Base-by-base conservation (phyloP, 345 rosid species). In the Anacardium occidentale region DNA sequence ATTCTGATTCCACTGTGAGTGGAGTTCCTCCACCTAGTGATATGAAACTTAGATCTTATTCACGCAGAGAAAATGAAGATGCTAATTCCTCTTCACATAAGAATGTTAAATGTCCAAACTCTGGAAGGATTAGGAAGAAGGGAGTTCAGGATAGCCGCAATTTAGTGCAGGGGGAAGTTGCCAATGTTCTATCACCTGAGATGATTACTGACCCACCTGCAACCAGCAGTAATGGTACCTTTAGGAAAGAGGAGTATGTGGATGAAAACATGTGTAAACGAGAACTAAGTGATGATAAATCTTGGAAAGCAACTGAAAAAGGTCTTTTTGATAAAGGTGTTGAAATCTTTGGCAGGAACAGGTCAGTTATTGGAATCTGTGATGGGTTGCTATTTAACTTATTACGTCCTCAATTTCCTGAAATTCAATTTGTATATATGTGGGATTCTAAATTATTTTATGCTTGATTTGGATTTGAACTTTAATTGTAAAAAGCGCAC, bases 331-430 rank as follows among this genome's bases (percentile, higher is more conserved):
- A 90, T 76, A 96, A 96, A 83, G 98, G 98, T 66, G 78, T 93
- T 51, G 93, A 96, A 84, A 93, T 96, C 75, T 96, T 91, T 85
- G 99, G 98, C 64, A 83, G 89, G 84, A 91, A 93, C 80, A 88
- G 97, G 99, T 96, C 42, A 59, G 92, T 82, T 37, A 34, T 20
- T 12, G 17, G 44, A 13, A 34, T 45, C 44, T 14, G 32, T 62
- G 34, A 56, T 75, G 4, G 24, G 1, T 21, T 59, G 3, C 56
- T 60, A 44, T 58, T 68, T 25, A 63, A 60, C 37, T 9, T 32
- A 62, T 64, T 55, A 22, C n/a, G 9, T 48, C 32, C 32, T 1
- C 65, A 3, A 58, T 24, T 62, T 68, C 59, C 25, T 60, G 62
- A 44, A 61, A 29, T 55, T 32, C 62, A 2, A 22, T 34, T 53